Percentiles rank a stretch among this genome's conserved stretches.
Evolutionary conservation across 1,284 basidiomycete genomes (phyloP).

Genomic region (Fomitiporia mediterranea): DNA sequence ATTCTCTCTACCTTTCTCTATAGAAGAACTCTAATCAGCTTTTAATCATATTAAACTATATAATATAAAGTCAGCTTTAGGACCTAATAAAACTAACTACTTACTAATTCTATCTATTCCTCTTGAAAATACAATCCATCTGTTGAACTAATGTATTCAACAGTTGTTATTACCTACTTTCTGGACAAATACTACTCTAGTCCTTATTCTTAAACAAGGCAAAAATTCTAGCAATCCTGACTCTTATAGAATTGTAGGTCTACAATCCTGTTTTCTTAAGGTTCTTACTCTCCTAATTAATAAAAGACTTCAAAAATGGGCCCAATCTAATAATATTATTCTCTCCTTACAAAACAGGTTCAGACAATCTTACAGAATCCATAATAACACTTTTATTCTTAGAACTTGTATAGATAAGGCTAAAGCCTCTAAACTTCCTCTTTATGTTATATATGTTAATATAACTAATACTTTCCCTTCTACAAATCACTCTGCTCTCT

Average conservation of each 20-base stretch:
- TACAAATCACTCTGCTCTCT: slow-evolving; percentile 29
- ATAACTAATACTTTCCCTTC: slow-evolving; percentile 34
- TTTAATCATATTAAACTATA: slow-evolving; percentile 19
- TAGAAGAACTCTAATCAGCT: slow-evolving; percentile 22
- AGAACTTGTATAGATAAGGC: slow-evolving; percentile 28
- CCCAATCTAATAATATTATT: slow-evolving; percentile 18
- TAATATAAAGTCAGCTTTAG: slow-evolving; percentile 10
- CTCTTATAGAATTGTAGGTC: slow-evolving; percentile 29
- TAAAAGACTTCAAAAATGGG: slow-evolving; percentile 21
- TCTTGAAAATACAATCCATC: slow-evolving; percentile 18
- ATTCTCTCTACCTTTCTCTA: slow-evolving; percentile 22
- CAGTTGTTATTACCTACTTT: slow-evolving; percentile 18
- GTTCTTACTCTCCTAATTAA: slow-evolving; percentile 28
- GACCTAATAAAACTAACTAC: slow-evolving; percentile 22
- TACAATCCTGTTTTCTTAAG: slow-evolving; percentile 33
- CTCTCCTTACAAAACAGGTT: slow-evolving; percentile 28
- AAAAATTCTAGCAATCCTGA: slow-evolving; percentile 23
- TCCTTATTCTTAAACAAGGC: slow-evolving; percentile 27
- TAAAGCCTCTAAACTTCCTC: slow-evolving; percentile 11
- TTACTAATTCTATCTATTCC: slow-evolving; percentile 20
- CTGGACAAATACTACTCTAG: slow-evolving; percentile 27
- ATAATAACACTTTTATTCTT: slow-evolving; percentile 28
- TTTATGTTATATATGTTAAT: slow-evolving; percentile 31
- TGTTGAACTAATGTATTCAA: slow-evolving; percentile 26
- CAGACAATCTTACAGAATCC: slow-evolving; percentile 22